Conservation (phyloP, 768 basidiomycete genomes). For the Brasilioporus rufonigricans region DNA sequence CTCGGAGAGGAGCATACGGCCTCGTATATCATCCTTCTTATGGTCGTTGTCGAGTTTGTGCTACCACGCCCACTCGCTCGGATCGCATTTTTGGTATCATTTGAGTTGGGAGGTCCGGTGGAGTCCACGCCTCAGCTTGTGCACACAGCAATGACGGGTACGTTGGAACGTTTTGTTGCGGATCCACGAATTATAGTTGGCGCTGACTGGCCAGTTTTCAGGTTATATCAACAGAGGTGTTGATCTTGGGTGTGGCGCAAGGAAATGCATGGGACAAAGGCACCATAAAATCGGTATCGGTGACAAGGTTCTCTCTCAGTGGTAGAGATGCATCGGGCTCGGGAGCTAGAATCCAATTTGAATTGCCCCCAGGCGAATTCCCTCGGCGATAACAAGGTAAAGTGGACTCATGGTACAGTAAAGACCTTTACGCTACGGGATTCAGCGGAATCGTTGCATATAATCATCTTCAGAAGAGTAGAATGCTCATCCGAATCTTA, state of each 20-base stretch:
- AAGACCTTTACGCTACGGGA: no score
- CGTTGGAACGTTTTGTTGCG: not conserved
- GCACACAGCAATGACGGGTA: conserved; percentile 8
- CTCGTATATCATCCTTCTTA: conserved; percentile 1
- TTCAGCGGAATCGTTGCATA: no score
- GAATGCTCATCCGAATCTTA: no score
- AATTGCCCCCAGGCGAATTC: no score
- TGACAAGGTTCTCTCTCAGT: not conserved
- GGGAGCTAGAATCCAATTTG: no score
- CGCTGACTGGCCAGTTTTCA: conserved; percentile 1
- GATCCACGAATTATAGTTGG: not conserved
- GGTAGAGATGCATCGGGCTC: no score
- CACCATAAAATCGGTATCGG: not conserved
- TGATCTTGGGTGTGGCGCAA: conserved; percentile 7
- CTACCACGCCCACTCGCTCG: conserved; percentile 13
- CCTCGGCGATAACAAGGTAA: no score
- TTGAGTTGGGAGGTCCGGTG: not conserved
- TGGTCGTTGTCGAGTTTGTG: conserved; percentile 11
- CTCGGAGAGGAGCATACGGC: conserved; percentile 4
- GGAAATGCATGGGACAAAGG: not conserved
- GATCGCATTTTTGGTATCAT: conserved; percentile 2
- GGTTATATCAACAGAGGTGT: conserved; percentile 14
- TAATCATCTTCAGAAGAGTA: no score
- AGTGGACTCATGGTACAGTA: no score
- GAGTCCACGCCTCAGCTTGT: not conserved